Evolutionary conservation across 768 basidiomycete genomes (phyloP).

Genomic region (Ramaria sp.): DNA sequence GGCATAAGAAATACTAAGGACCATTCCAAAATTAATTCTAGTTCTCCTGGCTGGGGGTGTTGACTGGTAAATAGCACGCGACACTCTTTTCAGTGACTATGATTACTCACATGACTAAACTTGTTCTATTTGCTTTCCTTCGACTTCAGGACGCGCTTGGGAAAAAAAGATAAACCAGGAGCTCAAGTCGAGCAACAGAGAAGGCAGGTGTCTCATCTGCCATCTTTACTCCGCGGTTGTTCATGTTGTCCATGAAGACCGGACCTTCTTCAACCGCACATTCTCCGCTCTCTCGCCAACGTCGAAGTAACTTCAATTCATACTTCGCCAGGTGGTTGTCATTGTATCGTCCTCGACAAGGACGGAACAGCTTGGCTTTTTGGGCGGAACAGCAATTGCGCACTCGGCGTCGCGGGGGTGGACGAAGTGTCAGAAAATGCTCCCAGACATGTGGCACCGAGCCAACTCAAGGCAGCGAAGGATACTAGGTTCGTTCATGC

Average conservation of each 20-base stretch:
- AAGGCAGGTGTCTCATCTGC: not conserved
- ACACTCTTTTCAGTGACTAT: not conserved
- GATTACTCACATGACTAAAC: not conserved
- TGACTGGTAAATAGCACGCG: slow-evolving; percentile 4
- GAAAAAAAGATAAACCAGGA: slow-evolving; percentile 12
- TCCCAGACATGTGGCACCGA: slow-evolving; percentile 48
- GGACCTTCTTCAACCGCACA: slow-evolving; percentile 81
- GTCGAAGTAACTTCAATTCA: slow-evolving; percentile 63
- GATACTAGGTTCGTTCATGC: slow-evolving; percentile 66
- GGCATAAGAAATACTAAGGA: not conserved
- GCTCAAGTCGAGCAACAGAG: slow-evolving; percentile 1
- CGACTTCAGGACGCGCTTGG: slow-evolving; percentile 12
- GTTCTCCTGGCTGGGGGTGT: slow-evolving; percentile 7
- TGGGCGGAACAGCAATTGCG: slow-evolving; percentile 67
- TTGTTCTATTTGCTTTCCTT: not conserved
- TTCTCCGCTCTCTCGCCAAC: slow-evolving; percentile 80
- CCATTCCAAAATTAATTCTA: not conserved
- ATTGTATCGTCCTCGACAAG: slow-evolving; percentile 62
- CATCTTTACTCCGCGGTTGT: not conserved
- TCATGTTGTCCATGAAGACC: slow-evolving; percentile 30
- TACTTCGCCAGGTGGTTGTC: slow-evolving; percentile 65
- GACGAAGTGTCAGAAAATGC: slow-evolving; percentile 64
- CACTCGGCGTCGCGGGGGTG: slow-evolving; percentile 48
- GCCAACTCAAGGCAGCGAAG: slow-evolving; percentile 46
- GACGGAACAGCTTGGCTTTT: slow-evolving; percentile 83